Conservation (phyloP, 345 rosid genomes). For the Eucalyptus dawsonii region DNA sequence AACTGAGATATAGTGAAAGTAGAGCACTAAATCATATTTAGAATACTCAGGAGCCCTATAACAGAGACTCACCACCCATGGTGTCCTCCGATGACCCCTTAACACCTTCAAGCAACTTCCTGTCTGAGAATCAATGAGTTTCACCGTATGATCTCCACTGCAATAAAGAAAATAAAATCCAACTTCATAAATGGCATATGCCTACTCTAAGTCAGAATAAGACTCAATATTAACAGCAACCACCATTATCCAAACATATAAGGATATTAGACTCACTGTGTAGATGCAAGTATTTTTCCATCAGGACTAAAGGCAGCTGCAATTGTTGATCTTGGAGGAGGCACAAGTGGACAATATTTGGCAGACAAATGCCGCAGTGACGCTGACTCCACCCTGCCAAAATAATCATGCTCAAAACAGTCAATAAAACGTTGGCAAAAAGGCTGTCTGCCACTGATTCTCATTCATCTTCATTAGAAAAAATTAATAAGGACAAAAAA, state of each 20-base stretch:
- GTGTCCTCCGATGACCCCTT: conserved; percentile 92
- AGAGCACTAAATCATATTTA: background rate
- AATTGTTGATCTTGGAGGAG: conserved; percentile 83
- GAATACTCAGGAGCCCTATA: background rate
- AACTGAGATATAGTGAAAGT: background rate
- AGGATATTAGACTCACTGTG: conserved; percentile 46
- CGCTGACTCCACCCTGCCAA: conserved; percentile 65
- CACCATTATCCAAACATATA: background rate
- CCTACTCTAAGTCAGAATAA: background rate
- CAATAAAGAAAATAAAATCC: background rate
- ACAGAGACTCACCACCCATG: conserved; percentile 85
- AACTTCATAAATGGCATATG: background rate
- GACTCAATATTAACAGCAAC: background rate
- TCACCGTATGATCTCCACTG: conserved; percentile 89
- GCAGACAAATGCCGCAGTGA: conserved; percentile 61
- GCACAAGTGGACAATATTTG: conserved; percentile 52
- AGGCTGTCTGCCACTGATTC: background rate
- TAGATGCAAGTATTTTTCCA: conserved; percentile 70
- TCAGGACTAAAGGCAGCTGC: conserved; percentile 85
- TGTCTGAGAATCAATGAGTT: conserved; percentile 79
- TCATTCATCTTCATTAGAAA: background rate
- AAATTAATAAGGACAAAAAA: background rate
- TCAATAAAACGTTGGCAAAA: background rate
- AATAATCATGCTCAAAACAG: background rate
- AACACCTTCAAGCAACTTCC: conserved; percentile 91